phyloP scores from a whole-genome alignment of 2,329 filamentous ascomycete genomes.

The Aspergillus sp. region DNA sequence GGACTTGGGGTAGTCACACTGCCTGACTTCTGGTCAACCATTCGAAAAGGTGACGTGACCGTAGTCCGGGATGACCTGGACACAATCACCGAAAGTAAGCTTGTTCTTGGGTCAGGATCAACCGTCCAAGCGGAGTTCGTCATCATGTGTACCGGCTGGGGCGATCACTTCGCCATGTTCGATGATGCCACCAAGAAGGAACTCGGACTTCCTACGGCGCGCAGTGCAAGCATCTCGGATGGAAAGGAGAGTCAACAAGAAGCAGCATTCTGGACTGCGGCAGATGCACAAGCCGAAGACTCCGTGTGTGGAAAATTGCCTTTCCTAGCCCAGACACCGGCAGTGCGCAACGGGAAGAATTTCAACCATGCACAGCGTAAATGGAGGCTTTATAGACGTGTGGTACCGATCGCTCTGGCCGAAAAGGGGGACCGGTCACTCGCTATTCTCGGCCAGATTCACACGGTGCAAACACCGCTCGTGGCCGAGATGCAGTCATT shows the following conservation, averaged over 20 bases:
- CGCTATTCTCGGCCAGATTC: constrained; percentile 24
- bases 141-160: constrained; percentile 1
- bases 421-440: constrained; percentile 25
- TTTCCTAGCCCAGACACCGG: no score
- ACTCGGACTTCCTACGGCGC: neutral
- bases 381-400: neutral
- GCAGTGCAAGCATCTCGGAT: no score
- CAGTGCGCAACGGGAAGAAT: no score
- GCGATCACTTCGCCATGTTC: neutral
- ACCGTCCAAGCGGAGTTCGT: neutral
- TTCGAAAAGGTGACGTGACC: constrained; percentile 20
- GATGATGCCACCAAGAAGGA: neutral
- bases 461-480: constrained; percentile 21
- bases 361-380: neutral
- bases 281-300: neutral
- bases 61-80: constrained; percentile 9
- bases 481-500: constrained; percentile 23
- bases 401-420: constrained; percentile 17
- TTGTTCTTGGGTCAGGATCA: neutral
- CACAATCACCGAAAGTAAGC: neutral
- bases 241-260: neutral
- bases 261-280: no score
- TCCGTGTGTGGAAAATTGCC: neutral
- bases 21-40: constrained; percentile 25
- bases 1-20: constrained; percentile 26